These are phyloP conservation scores for Penicillium antarcticum DNA, from an alignment of 495 filamentous ascomycete species.

Conservation along the genomic window DNA sequence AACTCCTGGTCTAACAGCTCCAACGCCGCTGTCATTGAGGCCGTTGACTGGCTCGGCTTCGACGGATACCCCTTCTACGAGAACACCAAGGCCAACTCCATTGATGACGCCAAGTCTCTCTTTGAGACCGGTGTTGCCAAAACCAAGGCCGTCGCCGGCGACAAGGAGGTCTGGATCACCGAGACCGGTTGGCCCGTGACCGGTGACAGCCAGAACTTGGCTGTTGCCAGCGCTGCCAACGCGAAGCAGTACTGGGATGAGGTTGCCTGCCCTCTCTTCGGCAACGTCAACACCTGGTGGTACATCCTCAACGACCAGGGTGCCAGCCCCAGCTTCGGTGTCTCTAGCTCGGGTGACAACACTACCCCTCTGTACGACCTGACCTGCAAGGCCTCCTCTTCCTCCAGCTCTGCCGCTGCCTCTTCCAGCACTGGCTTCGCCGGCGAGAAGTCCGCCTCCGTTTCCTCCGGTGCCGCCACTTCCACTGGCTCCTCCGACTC, in stretches of 20 bases:
- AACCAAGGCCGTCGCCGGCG: conserved; percentile 55
- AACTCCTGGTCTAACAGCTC: conserved; percentile 73
- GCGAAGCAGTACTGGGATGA: conserved; percentile 76
- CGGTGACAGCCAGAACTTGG: conserved; percentile 57
- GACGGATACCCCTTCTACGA: conserved; percentile 77
- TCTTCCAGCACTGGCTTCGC: conserved; percentile 17
- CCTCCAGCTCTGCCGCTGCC: conserved; percentile 16
- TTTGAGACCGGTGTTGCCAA: conserved; percentile 60
- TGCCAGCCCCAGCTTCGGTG: conserved; percentile 68
- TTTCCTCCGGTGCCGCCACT: conserved; percentile 1
- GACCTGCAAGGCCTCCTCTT: conserved; percentile 44
- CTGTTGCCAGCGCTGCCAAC: conserved; percentile 62
- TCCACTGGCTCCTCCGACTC: conserved; percentile 13
- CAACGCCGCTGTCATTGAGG: conserved; percentile 68
- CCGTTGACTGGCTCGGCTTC: conserved; percentile 73
- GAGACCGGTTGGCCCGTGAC: conserved; percentile 86
- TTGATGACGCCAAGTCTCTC: conserved; percentile 55
- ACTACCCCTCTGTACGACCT: conserved; percentile 63
- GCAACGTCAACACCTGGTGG: conserved; percentile 67
- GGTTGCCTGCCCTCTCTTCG: conserved; percentile 71
- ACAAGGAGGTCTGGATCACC: conserved; percentile 81
- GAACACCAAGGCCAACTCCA: conserved; percentile 62
- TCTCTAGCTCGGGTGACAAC: conserved; percentile 49
- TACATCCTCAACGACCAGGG: conserved; percentile 69
- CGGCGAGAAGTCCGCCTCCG: conserved; percentile 8